These are phyloP conservation scores for Leccinellum rugosiceps DNA, from an alignment of 768 basidiomycete species.

Conservation along the genomic window DNA sequence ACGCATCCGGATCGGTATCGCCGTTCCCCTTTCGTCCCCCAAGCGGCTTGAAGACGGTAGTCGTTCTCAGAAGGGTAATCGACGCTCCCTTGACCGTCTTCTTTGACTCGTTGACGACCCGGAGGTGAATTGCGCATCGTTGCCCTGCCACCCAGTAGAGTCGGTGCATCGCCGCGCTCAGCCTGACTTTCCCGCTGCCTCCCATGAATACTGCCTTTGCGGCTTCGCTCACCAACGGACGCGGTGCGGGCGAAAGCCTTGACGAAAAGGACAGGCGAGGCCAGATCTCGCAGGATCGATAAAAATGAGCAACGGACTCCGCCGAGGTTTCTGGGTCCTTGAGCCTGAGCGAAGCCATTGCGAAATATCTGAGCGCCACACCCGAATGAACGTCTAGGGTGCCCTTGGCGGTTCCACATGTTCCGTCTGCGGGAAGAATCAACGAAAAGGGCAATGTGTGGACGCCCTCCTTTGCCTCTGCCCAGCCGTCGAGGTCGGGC, in stretches of 20 bases:
- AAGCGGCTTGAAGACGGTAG: slow-evolving; percentile 58
- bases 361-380: slow-evolving; percentile 72
- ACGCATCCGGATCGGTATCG: slow-evolving; percentile 51
- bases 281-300: slow-evolving; percentile 77
- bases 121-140: slow-evolving; percentile 62
- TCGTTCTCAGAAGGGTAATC: slow-evolving; percentile 62
- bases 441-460: slow-evolving; percentile 74
- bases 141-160: slow-evolving; percentile 82
- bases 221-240: slow-evolving; percentile 55
- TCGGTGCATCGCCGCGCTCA: slow-evolving; percentile 69
- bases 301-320: slow-evolving; percentile 85
- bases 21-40: slow-evolving; percentile 29
- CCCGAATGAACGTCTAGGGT: slow-evolving; percentile 51
- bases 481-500: slow-evolving; percentile 60
- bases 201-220: slow-evolving; percentile 59
- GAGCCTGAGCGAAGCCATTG: slow-evolving; percentile 75
- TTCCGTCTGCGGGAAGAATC: slow-evolving; percentile 54
- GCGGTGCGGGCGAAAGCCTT: slow-evolving; percentile 57
- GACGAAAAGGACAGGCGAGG: slow-evolving; percentile 63
- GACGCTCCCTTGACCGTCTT: slow-evolving; percentile 64
- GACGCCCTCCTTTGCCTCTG: slow-evolving; percentile 58
- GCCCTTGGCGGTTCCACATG: slow-evolving; percentile 58
- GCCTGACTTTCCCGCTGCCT: slow-evolving; percentile 58
- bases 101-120: slow-evolving; percentile 63
- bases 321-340: slow-evolving; percentile 57